A percentile compares a stretch with the other conserved stretches of the same genome.
Conservation (phyloP, 164 flowering plant species). For the Chimonanthus praecox region DNA sequence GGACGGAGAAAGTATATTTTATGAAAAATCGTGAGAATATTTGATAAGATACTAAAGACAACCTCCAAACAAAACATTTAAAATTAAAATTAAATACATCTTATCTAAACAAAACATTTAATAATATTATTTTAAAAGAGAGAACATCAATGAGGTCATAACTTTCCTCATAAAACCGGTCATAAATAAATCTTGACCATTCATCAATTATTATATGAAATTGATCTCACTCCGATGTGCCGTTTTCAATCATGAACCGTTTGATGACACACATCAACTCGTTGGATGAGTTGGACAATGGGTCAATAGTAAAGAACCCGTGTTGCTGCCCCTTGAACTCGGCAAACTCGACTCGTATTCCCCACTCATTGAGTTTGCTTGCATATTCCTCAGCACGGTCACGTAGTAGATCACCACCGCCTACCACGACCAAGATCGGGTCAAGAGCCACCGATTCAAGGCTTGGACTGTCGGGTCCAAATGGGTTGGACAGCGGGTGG, state of each 20-base stretch:
- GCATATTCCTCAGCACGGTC: conserved; percentile 55
- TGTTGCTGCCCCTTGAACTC: conserved; percentile 68
- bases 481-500: conserved; percentile 64
- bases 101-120: too few species aligned
- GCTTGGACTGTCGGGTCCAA: conserved; percentile 40
- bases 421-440: conserved; percentile 58
- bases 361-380: conserved; percentile 32
- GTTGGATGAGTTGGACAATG: conserved; percentile 35
- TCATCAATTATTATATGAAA: not conserved
- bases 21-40: too few species aligned
- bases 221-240: conserved; percentile 2
- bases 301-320: conserved; percentile 64
- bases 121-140: not conserved
- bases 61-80: too few species aligned
- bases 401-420: conserved; percentile 48
- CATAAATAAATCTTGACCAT: not conserved
- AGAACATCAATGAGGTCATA: not conserved
- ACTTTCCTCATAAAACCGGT: not conserved
- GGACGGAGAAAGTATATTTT: too few species aligned
- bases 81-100: not conserved
- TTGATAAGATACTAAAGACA: too few species aligned
- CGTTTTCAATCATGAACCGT: conserved; percentile 35
- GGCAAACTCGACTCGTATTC: conserved; percentile 51
- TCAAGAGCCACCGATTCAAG: conserved; percentile 34
- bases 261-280: conserved; percentile 43